Evolutionary conservation across 345 rosid species (phyloP).

Genomic region (Sisymbrium irio): DNA sequence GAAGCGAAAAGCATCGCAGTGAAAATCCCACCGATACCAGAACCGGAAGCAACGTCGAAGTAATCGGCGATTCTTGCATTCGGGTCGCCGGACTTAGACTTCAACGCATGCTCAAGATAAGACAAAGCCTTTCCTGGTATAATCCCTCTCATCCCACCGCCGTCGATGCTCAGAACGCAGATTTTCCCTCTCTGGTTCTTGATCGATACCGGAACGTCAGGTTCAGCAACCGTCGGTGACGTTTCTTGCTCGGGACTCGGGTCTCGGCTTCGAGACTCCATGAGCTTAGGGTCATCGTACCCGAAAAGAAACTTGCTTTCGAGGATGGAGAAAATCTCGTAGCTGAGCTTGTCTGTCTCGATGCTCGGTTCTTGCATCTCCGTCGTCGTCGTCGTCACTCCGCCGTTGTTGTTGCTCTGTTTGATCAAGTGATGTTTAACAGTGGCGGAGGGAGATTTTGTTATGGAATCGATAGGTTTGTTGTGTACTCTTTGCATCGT

Average conservation of each 20-base stretch:
- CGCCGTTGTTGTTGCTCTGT: constrained; percentile 20
- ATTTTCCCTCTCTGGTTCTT: constrained; percentile 95
- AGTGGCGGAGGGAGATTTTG: neutral
- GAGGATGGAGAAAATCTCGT: constrained; percentile 91
- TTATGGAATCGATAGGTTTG: constrained; percentile 13
- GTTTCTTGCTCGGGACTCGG: constrained; percentile 35
- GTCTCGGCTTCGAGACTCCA: constrained; percentile 66
- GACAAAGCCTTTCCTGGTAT: constrained; percentile 86
- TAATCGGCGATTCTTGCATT: constrained; percentile 86
- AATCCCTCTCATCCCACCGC: constrained; percentile 91
- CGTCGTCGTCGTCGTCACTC: constrained; percentile 46
- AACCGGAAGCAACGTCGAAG: constrained; percentile 91
- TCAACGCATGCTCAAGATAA: constrained; percentile 70
- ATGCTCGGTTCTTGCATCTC: constrained; percentile 91
- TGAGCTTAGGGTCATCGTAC: constrained; percentile 78
- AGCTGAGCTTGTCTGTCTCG: constrained; percentile 92
- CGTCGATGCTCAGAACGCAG: constrained; percentile 81
- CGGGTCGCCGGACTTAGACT: constrained; percentile 77
- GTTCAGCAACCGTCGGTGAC: constrained; percentile 1
- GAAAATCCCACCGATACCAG: constrained; percentile 89
- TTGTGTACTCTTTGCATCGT: constrained; percentile 32
- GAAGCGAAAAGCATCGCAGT: constrained; percentile 90
- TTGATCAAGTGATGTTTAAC: neutral
- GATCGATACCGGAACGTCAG: constrained; percentile 34
- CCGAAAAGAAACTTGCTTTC: constrained; percentile 92